Evolutionary conservation across 2,329 filamentous ascomycete genomes (phyloP).

Genomic region (Didymella keratinophila): DNA sequence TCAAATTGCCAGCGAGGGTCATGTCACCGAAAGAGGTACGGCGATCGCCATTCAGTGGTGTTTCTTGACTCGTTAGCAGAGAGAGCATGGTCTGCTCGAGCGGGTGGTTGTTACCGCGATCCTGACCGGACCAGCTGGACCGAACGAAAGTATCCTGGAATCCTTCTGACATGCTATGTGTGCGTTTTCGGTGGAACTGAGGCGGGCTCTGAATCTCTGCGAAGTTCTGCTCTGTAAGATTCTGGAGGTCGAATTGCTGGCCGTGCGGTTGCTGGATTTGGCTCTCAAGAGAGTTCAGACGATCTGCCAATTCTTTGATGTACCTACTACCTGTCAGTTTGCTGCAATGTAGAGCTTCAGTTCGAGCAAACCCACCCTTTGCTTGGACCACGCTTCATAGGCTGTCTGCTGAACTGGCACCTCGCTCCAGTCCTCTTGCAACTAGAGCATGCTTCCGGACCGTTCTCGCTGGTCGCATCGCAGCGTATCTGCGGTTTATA

Average conservation of each 20-base stretch:
- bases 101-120: slow-evolving; percentile 43
- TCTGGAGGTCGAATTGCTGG: slow-evolving; percentile 42
- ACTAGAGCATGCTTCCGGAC: slow-evolving; percentile 51
- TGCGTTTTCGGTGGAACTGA: slow-evolving; percentile 48
- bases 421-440: slow-evolving; percentile 51
- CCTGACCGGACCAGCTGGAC: slow-evolving; percentile 45
- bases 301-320: slow-evolving; percentile 52
- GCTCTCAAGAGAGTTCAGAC: slow-evolving; percentile 49
- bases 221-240: slow-evolving; percentile 42
- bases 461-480: slow-evolving; percentile 52
- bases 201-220: slow-evolving; percentile 41
- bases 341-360: neutral
- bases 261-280: slow-evolving; percentile 47
- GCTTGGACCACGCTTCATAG: slow-evolving; percentile 53
- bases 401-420: slow-evolving; percentile 53
- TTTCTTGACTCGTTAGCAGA: slow-evolving; percentile 41
- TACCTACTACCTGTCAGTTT: slow-evolving; percentile 41
- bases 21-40: slow-evolving; percentile 49
- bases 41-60: slow-evolving; percentile 43
- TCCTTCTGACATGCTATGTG: slow-evolving; percentile 50
- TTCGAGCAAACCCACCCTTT: slow-evolving; percentile 44
- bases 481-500: slow-evolving; percentile 46
- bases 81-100: slow-evolving; percentile 29
- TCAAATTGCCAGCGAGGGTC: slow-evolving; percentile 44
- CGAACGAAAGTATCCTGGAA: slow-evolving; percentile 44